These are phyloP conservation scores for Nakazawaea laoshanensis DNA, from an alignment of 805 yeast genomes.

Conservation along the genomic window DNA sequence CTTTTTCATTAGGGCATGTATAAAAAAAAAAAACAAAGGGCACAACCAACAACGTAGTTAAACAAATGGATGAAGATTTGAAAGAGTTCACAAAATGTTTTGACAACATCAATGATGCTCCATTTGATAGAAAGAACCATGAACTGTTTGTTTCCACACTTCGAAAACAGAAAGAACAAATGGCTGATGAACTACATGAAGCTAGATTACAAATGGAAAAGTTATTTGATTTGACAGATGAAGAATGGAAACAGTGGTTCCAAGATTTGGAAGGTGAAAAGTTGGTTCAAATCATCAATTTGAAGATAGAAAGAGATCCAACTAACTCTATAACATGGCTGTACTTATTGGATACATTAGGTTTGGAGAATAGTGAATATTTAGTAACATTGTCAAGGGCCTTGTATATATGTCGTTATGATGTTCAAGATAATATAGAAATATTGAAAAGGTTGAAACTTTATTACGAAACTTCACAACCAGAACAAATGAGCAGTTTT, in stretches of 20 bases:
- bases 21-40: neutral
- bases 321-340: slow-evolving; percentile 2
- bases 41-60: too few relatives aligned
- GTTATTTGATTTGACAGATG: slow-evolving; percentile 1
- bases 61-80: too few relatives aligned
- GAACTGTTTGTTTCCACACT: too few relatives aligned
- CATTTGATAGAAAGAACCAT: too few relatives aligned
- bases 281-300: neutral
- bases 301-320: slow-evolving; percentile 1
- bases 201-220: slow-evolving; percentile 4
- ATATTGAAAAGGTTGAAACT: slow-evolving; percentile 16
- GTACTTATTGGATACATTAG: neutral
- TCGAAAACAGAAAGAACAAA: too few relatives aligned
- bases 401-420: slow-evolving; percentile 18
- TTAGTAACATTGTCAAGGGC: slow-evolving; percentile 15
- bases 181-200: too few relatives aligned
- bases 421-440: slow-evolving; percentile 16
- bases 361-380: neutral
- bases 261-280: neutral
- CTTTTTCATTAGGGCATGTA: too few relatives aligned
- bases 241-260: slow-evolving; percentile 6
- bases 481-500: slow-evolving; percentile 13
- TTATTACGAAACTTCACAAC: slow-evolving; percentile 6
- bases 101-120: too few relatives aligned
- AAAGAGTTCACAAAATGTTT: too few relatives aligned